A percentile compares a stretch with the other conserved stretches of the same genome.
phyloP scores from a whole-genome alignment of 768 basidiomycete species.

The Mycena pura region DNA sequence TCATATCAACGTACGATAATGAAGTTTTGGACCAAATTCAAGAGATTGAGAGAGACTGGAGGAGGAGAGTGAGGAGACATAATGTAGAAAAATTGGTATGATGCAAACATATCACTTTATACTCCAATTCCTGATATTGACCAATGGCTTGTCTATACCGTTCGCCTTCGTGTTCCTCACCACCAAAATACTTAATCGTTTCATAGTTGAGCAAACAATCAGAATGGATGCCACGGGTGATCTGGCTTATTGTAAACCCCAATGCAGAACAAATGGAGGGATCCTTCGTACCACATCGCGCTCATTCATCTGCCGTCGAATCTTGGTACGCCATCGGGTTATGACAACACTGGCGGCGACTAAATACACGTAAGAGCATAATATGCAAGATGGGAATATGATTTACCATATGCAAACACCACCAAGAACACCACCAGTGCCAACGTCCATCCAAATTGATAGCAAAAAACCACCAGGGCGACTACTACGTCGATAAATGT shows the following conservation, averaged over 20 bases:
- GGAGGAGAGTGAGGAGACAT: constrained; percentile 6
- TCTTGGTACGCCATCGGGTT: constrained; percentile 74
- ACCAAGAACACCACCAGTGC: constrained; percentile 73
- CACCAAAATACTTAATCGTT: constrained; percentile 90
- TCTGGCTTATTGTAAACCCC: constrained; percentile 38
- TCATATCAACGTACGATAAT: constrained; percentile 63
- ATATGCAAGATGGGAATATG: neutral
- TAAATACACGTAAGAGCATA: constrained; percentile 30
- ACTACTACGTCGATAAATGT: constrained; percentile 81
- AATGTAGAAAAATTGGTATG: neutral
- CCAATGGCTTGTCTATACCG: constrained; percentile 75
- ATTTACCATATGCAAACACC: constrained; percentile 75
- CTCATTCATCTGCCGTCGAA: constrained; percentile 84
- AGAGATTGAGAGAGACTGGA: constrained; percentile 70
- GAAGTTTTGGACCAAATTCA: constrained; percentile 82
- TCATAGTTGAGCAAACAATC: constrained; percentile 84
- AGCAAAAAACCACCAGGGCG: constrained; percentile 70
- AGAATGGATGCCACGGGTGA: constrained; percentile 83
- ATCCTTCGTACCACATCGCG: constrained; percentile 66
- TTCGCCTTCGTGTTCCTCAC: constrained; percentile 78
- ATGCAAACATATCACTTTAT: constrained; percentile 71
- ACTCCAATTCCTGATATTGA: constrained; percentile 77
- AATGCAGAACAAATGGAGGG: neutral
- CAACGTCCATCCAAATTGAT: constrained; percentile 70
- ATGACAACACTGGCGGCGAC: constrained; percentile 60